Conservation (phyloP, 352 stramenopile genomes). For the Lagenidium giganteum region DNA sequence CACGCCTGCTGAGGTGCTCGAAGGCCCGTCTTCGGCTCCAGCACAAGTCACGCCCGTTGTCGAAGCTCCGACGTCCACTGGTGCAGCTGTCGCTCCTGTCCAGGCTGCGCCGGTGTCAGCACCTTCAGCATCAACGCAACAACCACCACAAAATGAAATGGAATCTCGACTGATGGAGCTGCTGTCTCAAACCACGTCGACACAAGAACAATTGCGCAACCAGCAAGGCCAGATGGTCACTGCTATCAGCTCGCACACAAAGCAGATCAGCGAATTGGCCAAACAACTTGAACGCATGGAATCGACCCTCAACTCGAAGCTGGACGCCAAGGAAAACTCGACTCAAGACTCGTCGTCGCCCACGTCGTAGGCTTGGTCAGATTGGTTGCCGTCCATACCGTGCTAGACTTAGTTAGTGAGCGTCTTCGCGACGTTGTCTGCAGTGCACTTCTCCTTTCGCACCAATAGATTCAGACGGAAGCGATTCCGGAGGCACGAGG, state of each 20-base stretch:
- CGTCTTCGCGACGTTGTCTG: no score
- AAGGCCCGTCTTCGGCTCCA: slow-evolving; percentile 10
- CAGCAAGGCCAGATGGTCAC: slow-evolving; percentile 81
- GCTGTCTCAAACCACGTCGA: slow-evolving; percentile 75
- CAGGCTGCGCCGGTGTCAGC: slow-evolving; percentile 5
- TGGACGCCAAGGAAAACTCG: no score
- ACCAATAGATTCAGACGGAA: no score
- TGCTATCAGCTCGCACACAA: slow-evolving; percentile 64
- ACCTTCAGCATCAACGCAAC: background rate
- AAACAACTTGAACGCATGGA: slow-evolving; percentile 83
- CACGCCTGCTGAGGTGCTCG: slow-evolving; percentile 16
- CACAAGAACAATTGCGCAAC: slow-evolving; percentile 73
- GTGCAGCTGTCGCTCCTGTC: background rate
- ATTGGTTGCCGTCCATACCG: no score
- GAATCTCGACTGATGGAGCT: slow-evolving; percentile 69
- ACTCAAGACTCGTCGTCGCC: no score
- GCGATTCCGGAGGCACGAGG: no score
- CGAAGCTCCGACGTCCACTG: slow-evolving; percentile 17
- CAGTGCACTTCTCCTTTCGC: no score
- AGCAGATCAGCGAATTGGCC: slow-evolving; percentile 73
- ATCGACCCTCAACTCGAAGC: slow-evolving; percentile 51
- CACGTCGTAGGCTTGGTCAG: no score
- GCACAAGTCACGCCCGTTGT: slow-evolving; percentile 4
- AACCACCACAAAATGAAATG: slow-evolving; percentile 55
- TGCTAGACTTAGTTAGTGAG: no score